Conservation (phyloP, 73 alveolate species). For the Tetrahymena elliotti region DNA sequence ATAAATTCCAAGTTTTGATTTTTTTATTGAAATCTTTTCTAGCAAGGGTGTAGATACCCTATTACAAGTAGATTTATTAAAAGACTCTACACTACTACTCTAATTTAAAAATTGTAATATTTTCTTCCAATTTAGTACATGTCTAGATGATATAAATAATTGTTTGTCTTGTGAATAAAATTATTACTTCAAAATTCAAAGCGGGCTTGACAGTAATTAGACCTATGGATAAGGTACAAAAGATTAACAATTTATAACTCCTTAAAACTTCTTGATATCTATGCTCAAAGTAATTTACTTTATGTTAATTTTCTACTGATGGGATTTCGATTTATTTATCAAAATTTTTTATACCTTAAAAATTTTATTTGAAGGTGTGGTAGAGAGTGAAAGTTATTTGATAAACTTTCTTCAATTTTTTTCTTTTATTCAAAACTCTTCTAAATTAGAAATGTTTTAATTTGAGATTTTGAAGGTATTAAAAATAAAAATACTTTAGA, state of each 20-base stretch:
- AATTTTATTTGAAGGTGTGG: too few relatives aligned
- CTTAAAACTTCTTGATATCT: neutral
- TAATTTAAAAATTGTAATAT: neutral
- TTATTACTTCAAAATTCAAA: neutral
- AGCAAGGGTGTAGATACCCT: neutral
- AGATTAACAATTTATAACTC: neutral
- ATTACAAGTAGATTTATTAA: neutral
- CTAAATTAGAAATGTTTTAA: too few relatives aligned
- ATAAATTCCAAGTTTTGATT: neutral
- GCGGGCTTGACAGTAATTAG: neutral
- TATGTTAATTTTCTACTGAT: neutral
- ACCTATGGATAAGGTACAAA: neutral
- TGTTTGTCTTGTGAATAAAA: neutral
- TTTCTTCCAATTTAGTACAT: neutral
- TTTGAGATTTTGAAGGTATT: too few relatives aligned
- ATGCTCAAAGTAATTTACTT: neutral
- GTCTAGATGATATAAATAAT: neutral
- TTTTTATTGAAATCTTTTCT: neutral
- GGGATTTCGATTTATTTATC: too few relatives aligned
- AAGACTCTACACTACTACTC: neutral
- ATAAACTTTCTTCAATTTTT: too few relatives aligned
- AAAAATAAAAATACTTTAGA: too few relatives aligned
- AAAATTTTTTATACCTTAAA: too few relatives aligned
- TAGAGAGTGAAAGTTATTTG: too few relatives aligned
- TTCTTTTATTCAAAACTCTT: too few relatives aligned